Evolutionary conservation across 768 basidiomycete species (phyloP).

Genomic region (Leccinum ochraceum): DNA sequence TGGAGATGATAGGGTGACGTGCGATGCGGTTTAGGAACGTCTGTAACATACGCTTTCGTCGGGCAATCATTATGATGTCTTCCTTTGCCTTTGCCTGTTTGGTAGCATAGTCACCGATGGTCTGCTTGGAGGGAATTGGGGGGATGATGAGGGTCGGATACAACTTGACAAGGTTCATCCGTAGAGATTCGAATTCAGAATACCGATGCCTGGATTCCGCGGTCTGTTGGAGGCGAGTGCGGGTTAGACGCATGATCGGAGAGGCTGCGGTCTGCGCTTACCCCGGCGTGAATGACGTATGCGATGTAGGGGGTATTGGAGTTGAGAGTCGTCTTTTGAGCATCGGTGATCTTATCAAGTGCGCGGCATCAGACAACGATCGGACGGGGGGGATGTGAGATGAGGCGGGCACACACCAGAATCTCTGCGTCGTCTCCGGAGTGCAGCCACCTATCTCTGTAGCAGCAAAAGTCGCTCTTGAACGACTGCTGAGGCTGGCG

Average conservation of each 20-base stretch:
- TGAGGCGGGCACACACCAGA: slow-evolving; percentile 47
- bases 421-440: slow-evolving; percentile 83
- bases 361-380: slow-evolving; percentile 10
- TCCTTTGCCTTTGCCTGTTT: slow-evolving; percentile 98
- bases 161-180: slow-evolving; percentile 77
- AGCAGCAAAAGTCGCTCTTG: slow-evolving; percentile 81
- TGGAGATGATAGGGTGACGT: slow-evolving; percentile 91
- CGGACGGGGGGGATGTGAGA: background rate
- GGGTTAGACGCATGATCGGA: slow-evolving; percentile 8
- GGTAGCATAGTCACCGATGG: slow-evolving; percentile 93
- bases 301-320: slow-evolving; percentile 91
- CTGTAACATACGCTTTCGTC: slow-evolving; percentile 92
- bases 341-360: slow-evolving; percentile 80
- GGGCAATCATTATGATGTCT: slow-evolving; percentile 86
- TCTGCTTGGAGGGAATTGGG: slow-evolving; percentile 97
- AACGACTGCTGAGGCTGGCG: slow-evolving; percentile 50
- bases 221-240: slow-evolving; percentile 47
- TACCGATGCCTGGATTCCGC: slow-evolving; percentile 87
- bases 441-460: slow-evolving; percentile 74
- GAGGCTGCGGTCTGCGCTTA: slow-evolving; percentile 37
- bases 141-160: slow-evolving; percentile 97
- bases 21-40: slow-evolving; percentile 91
- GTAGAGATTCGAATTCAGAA: slow-evolving; percentile 95
- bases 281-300: slow-evolving; percentile 90
- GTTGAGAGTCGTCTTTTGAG: slow-evolving; percentile 90